Base-by-base conservation (phyloP, 2,329 filamentous ascomycete genomes). In the Colletotrichum australisinense region DNA sequence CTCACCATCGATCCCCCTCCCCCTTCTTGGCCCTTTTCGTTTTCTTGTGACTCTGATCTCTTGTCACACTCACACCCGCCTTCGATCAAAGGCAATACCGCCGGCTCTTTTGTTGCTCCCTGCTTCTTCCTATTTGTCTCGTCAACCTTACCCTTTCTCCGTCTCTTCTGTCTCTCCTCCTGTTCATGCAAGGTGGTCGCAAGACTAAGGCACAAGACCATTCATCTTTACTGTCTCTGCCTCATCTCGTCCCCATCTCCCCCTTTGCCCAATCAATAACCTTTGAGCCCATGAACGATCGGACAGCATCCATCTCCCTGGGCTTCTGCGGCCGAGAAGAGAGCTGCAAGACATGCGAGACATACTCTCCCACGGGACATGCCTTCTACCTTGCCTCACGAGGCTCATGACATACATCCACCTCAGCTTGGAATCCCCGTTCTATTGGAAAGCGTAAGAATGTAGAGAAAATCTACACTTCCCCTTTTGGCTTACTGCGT, bases 161-260 rank as follows among this genome's bases (percentile, higher is more conserved):
- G 46, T 55, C 66, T 72, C 42, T 28, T 22, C 22, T 69, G 55
- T 73, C 70, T 70, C 55, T 70, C 67, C 67, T 60, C 67, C 42
- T 32, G 59, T 60, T 73, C 35, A 73, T 73, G 70, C 70, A 73
- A 70, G 67, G 60, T 46, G 38, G 32, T 8, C 59, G 64, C 16
- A 56, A 22, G 66, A 35, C 30, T 35, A 52, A 66, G 38, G 42
- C 5, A 24, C 8, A 28, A 55, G n/a, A 49, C 30, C 46, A 42
- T 66, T 55, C 35, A 57, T 63, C 58, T 32, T 42, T 59, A 58
- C 59, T 70, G 67, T 65, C 70, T 72, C 59, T 46, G 53, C 55
- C 55, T 70, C 59, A 60, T 70, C 67, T 70, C 55, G 60, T 19
- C 30, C 38, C 38, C 38, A 42, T 42, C 38, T 7, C 66, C 38